These are phyloP conservation scores for Prillingera fragicola DNA, from an alignment of 1,284 basidiomycete species.

Conservation along the genomic window DNA sequence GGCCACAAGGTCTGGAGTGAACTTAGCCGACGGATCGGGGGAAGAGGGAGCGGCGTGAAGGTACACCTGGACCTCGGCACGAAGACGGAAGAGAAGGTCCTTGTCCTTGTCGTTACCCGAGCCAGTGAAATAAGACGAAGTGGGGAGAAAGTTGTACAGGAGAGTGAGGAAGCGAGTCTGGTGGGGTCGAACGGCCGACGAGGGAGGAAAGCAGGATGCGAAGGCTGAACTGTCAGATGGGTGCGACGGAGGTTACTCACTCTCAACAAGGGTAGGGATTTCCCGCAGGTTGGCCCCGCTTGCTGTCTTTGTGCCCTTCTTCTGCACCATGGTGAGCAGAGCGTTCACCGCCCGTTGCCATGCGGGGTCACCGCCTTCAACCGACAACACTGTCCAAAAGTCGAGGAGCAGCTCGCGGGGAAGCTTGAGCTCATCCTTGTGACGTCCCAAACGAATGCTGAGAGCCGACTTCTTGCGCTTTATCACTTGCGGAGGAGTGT, in stretches of 20 bases:
- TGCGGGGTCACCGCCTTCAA: constrained; percentile 37
- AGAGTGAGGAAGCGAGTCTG: constrained; percentile 41
- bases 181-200: constrained; percentile 20
- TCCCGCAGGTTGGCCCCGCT: constrained; percentile 41
- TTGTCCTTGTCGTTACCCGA: constrained; percentile 38
- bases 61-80: constrained; percentile 41
- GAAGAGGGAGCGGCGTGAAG: constrained; percentile 18
- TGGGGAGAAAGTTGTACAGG: constrained; percentile 35
- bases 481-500: constrained; percentile 2
- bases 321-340: constrained; percentile 34
- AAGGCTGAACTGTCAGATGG: constrained; percentile 22
- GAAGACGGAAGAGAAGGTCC: constrained; percentile 40
- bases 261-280: constrained; percentile 37
- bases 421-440: constrained; percentile 35
- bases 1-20: constrained; percentile 5
- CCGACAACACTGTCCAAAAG: constrained; percentile 38
- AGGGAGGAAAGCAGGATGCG: constrained; percentile 25
- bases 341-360: constrained; percentile 32
- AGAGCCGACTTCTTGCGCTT: constrained; percentile 26
- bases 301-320: constrained; percentile 44
- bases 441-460: constrained; percentile 16
- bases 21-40: not conserved
- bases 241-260: constrained; percentile 16
- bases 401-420: constrained; percentile 43
- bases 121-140: constrained; percentile 27